Base-by-base conservation (phyloP, 345 rosid genomes). In the Euclidium syriacum region DNA sequence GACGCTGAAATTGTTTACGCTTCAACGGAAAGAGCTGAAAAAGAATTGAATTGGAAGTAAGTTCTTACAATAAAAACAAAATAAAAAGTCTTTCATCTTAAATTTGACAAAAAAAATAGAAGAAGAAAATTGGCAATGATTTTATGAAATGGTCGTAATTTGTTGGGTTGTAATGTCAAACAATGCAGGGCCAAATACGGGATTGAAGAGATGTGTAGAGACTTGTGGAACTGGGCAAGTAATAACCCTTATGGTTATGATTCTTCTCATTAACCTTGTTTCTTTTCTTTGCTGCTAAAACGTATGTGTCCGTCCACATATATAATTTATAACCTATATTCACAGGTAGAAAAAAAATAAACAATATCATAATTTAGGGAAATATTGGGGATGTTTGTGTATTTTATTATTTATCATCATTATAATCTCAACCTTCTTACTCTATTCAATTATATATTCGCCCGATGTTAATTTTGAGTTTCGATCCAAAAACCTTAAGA, bases 221-320 rank as follows among this genome's bases (percentile, higher is more conserved):
- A 90, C 72, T 86, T 81, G 35, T 89, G 97, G 97, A 85, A 87
- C 68, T 90, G 99, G 96, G 95, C 97, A 0, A 81, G 90, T 80
- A 84, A 94, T 71, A 87, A 94, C 64, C 97, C 97, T 5, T 83
- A 85, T 34, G 99, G 99, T 59, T 87, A 90, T 38, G 96, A 51
- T 55, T 74, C 96, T 26, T 51, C 85, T 52, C 18, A 24, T 24
- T 52, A 52, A 38, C 17, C 9, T 11, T 22, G 16, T 5, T 23
- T 4, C 40, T 22, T 7, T 10, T 15, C 2, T 32, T 22, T 15
- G 26, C 18, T 51, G 2, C 2, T 38, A 14, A 9, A 26, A 66
- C 19, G 17, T 66, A 66, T 40, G 15, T 50, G 22, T 68, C 39
- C 41, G 22, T 68, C 39, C 41, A 67, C 35, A 7, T 40, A 29